Percentiles rank a stretch among this genome's conserved stretches.
phyloP scores from a whole-genome alignment of 495 filamentous ascomycete genomes.

The Penicillium steckii region DNA sequence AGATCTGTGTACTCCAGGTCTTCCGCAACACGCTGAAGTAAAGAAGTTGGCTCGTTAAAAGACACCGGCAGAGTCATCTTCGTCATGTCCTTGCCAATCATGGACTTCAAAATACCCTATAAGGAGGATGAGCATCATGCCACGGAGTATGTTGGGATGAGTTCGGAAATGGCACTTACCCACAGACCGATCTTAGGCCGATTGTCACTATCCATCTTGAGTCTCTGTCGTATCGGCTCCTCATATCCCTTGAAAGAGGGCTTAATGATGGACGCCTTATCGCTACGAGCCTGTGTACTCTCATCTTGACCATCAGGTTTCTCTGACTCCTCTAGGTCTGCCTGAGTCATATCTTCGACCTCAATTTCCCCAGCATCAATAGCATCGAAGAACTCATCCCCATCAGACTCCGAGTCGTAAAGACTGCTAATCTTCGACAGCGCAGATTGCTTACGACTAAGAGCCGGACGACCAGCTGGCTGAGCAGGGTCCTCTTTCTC shows the following conservation, averaged over 20 bases:
- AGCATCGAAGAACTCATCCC: constrained; percentile 97
- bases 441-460: constrained; percentile 28
- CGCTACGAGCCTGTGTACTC: constrained; percentile 46
- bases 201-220: constrained; percentile 91
- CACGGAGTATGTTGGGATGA: neutral
- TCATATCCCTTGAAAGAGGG: constrained; percentile 89
- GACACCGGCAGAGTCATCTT: constrained; percentile 98
- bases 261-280: constrained; percentile 57
- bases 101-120: constrained; percentile 94
- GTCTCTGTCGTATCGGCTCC: constrained; percentile 68
- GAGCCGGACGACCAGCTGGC: constrained; percentile 7
- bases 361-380: constrained; percentile 90
- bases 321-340: constrained; percentile 45
- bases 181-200: constrained; percentile 92
- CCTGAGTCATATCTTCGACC: constrained; percentile 57
- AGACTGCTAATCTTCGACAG: constrained; percentile 45
- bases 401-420: constrained; percentile 77
- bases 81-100: constrained; percentile 99
- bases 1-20: constrained; percentile 98
- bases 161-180: constrained; percentile 57
- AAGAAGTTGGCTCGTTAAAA: constrained; percentile 96
- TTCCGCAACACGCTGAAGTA: constrained; percentile 94
- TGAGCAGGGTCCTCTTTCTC: constrained; percentile 8
- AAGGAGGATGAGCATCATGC: constrained; percentile 16
- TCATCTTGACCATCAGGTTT: constrained; percentile 41